phyloP scores from a whole-genome alignment of 2,329 filamentous ascomycete genomes.

The Fusarium paranaense region DNA sequence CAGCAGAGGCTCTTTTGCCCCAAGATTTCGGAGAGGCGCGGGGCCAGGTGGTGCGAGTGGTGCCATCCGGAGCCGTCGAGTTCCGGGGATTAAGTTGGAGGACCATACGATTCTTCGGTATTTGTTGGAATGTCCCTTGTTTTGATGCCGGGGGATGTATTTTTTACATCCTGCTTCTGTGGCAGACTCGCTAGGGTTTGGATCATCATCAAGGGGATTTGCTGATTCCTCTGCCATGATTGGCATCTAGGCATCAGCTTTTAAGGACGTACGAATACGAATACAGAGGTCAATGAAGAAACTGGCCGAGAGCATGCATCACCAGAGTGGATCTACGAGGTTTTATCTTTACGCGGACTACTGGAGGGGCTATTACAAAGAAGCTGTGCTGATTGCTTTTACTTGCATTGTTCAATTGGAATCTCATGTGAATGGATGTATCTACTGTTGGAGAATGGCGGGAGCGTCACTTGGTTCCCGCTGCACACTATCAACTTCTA shows the following conservation, averaged over 20 bases:
- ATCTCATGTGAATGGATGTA: background rate
- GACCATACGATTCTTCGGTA: constrained; percentile 45
- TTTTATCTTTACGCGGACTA: background rate
- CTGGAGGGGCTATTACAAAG: background rate
- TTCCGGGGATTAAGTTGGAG: constrained; percentile 36
- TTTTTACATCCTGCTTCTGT: constrained; percentile 12
- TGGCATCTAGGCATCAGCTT: background rate
- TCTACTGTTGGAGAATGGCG: background rate
- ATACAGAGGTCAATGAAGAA: constrained; percentile 14
- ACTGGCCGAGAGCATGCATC: background rate
- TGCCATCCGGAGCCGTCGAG: constrained; percentile 40
- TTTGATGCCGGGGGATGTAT: background rate
- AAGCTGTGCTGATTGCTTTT: background rate
- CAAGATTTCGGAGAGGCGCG: constrained; percentile 30
- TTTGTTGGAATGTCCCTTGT: constrained; percentile 32
- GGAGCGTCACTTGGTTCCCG: background rate
- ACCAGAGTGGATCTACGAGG: background rate
- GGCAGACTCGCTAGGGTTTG: background rate
- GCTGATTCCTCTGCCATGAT: background rate
- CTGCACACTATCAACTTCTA: background rate
- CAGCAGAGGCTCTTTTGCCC: background rate
- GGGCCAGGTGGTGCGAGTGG: constrained; percentile 40
- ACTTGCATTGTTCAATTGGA: background rate
- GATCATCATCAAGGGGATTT: background rate
- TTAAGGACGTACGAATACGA: constrained; percentile 29